A percentile compares a stretch with the other conserved stretches of the same genome.
phyloP scores from a whole-genome alignment of 2,329 filamentous ascomycete species.

The Lachnellula arida region DNA sequence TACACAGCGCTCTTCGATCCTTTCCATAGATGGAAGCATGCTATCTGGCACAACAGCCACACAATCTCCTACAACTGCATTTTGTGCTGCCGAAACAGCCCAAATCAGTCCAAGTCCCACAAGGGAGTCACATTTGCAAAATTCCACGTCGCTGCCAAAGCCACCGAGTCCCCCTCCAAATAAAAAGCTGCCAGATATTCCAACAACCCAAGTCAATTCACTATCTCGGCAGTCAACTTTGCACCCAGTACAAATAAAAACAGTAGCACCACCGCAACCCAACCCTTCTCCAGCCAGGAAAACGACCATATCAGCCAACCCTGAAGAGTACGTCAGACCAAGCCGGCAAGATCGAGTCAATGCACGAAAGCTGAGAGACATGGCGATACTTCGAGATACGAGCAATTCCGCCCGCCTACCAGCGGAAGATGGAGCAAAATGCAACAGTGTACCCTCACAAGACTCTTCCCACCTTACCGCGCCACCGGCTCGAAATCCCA shows the following conservation, averaged over 20 bases:
- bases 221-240: not conserved
- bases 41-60: not conserved
- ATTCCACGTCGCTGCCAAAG: not conserved
- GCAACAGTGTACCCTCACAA: not conserved
- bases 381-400: constrained; percentile 13
- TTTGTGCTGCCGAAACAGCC: constrained; percentile 8
- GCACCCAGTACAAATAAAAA: not conserved
- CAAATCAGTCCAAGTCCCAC: constrained; percentile 4
- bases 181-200: not conserved
- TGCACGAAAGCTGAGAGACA: constrained; percentile 22
- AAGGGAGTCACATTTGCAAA: constrained; percentile 1
- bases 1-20: not conserved
- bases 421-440: not conserved
- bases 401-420: not conserved
- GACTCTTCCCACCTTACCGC: not conserved
- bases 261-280: not conserved
- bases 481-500: not conserved
- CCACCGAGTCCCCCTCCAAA: not conserved
- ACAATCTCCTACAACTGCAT: constrained; percentile 1
- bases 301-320: not conserved
- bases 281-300: not conserved
- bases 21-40: not conserved
- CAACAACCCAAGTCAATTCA: not conserved
- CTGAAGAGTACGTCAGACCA: constrained; percentile 1
- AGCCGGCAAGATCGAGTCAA: constrained; percentile 22